phyloP scores from a whole-genome alignment of 495 filamentous ascomycete genomes.

The Amniculicola lignicola region DNA sequence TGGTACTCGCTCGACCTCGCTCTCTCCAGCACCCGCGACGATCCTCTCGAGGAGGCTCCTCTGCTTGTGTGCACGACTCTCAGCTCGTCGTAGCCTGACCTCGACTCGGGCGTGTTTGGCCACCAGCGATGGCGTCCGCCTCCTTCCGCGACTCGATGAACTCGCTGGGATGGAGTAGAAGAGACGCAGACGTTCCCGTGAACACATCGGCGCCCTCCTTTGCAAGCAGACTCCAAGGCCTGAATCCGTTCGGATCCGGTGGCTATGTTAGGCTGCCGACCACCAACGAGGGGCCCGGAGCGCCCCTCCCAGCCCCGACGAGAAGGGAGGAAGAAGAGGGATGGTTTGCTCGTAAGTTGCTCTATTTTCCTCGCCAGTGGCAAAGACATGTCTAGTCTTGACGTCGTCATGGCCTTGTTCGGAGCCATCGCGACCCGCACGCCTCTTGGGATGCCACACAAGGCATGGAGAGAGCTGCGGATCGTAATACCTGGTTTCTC shows the following conservation, averaged over 20 bases:
- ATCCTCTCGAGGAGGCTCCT: neutral
- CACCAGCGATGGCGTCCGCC: conserved; percentile 72
- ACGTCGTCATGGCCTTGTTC: conserved; percentile 5
- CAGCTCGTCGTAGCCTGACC: conserved; percentile 19
- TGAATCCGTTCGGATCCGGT: conserved; percentile 84
- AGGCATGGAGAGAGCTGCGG: neutral
- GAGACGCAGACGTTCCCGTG: conserved; percentile 74
- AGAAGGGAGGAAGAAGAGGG: conserved; percentile 92
- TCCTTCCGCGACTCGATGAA: conserved; percentile 93
- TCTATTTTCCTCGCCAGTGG: conserved; percentile 12
- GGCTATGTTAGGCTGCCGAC: conserved; percentile 93
- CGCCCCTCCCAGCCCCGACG: conserved; percentile 78
- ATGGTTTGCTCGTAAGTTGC: conserved; percentile 89
- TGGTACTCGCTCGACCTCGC: no score
- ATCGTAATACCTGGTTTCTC: neutral
- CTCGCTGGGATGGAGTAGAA: conserved; percentile 89
- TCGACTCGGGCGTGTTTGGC: neutral
- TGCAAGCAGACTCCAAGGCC: conserved; percentile 72
- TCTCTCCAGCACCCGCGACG: conserved; percentile 5
- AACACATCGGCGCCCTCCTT: conserved; percentile 73
- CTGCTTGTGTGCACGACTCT: neutral
- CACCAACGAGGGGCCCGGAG: conserved; percentile 74
- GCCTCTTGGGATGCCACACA: neutral
- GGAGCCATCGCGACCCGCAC: conserved; percentile 20
- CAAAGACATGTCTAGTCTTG: neutral